Conservation (phyloP, 2,329 filamentous ascomycete genomes). For the Intubia oerlemansii region DNA sequence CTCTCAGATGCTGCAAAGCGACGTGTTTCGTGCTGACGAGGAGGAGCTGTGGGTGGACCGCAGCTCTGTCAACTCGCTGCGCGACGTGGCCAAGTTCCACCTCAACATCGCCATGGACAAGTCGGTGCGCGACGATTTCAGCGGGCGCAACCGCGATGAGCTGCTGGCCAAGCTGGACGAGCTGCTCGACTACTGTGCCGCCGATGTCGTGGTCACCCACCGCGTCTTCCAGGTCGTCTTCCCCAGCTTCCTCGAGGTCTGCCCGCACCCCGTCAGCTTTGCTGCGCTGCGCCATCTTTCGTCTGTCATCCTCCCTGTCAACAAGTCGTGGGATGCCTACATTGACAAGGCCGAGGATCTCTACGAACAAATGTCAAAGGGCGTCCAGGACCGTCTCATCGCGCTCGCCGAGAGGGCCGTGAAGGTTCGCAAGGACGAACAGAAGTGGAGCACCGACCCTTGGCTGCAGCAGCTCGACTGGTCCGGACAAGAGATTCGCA, state of each 20-base stretch:
- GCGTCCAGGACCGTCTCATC: constrained; percentile 55
- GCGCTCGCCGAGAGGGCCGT: constrained; percentile 58
- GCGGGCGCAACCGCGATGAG: constrained; percentile 52
- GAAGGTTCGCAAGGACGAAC: constrained; percentile 44
- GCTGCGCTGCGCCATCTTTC: constrained; percentile 84
- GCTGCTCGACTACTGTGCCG: constrained; percentile 81
- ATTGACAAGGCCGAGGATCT: constrained; percentile 66
- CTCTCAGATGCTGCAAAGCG: constrained; percentile 45
- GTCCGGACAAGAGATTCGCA: constrained; percentile 79
- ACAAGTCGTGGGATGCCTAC: constrained; percentile 75
- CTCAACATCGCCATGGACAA: constrained; percentile 86
- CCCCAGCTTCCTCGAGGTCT: constrained; percentile 69
- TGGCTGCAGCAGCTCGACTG: constrained; percentile 92
- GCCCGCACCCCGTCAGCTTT: constrained; percentile 93
- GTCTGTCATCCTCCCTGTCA: constrained; percentile 75
- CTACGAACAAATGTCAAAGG: constrained; percentile 55
- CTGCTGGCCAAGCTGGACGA: constrained; percentile 55
- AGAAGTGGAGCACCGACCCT: constrained; percentile 57
- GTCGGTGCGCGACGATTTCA: constrained; percentile 66
- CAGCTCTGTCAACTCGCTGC: constrained; percentile 84
- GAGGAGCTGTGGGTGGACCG: constrained; percentile 91
- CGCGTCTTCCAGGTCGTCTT: constrained; percentile 88
- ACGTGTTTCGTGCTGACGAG: constrained; percentile 54
- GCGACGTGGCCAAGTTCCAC: constrained; percentile 93
- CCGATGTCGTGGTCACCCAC: constrained; percentile 83